Evolutionary conservation across 305 asterid genomes (phyloP), one percentile per base, ranked within the genome.

Genomic region (Solanum aculeatissimum): DNA sequence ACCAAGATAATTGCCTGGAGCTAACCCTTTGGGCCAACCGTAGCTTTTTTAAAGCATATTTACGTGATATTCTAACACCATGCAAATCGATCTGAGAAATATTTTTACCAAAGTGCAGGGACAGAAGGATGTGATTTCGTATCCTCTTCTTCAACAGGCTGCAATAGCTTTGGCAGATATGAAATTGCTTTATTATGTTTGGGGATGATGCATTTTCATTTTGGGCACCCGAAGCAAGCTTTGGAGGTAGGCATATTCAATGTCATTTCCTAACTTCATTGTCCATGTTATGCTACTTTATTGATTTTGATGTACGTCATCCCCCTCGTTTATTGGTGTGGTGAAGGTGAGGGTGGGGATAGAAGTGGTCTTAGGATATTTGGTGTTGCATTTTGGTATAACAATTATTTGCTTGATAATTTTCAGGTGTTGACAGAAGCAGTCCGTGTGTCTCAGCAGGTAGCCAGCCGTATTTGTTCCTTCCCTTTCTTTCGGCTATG

Each of bases 141-240:
- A 49, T 43, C 85, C 84, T 90, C 96, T 40, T 91, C 94, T 86
- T 92, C 94, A 54, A 90, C 96, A 63, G 91, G 93, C 86, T 85
- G 89, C 89, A 86, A 78, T 85, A 89, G 88, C 89, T 89, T 91
- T 84, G 98, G 98, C 80, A 95, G 98, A 92, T 96, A 93, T 87
- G 98, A 95, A 88, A 90, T 90, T 83, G 98, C 98, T 81, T 89
- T 96, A 85, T 87, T 96, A 89, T 95, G 98, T 88, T 91, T 95
- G 89, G 99, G 98, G 86, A 95, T 95, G 98, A 94, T 92, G 97
- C 99, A 96, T 87, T 93, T 95, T 90, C 97, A 94, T 82, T 92
- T 94, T 68, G 99, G 99, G 84, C 98, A 96, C 88, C 98, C 98
- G 8, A 90, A 91, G 83, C 95, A 93, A 91, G 96, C 98, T 88